These are phyloP conservation scores for Gilbertella persicaria DNA, from an alignment of 371 early-diverging fungal species.

Conservation along the genomic window DNA sequence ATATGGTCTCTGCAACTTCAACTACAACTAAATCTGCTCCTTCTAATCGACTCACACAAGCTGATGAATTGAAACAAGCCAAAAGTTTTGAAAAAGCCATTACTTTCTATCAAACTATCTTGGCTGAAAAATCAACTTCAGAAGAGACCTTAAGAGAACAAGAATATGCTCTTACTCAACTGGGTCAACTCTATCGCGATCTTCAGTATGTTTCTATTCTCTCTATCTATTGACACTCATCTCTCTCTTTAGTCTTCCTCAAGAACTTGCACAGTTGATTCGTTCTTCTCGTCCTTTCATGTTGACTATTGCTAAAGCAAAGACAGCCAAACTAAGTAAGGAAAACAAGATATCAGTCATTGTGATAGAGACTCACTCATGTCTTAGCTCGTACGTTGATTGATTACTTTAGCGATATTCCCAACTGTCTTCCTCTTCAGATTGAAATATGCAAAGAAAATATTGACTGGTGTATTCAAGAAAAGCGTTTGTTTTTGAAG, in stretches of 20 bases:
- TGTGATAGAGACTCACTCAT: neutral
- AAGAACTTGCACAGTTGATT: slow-evolving; percentile 80
- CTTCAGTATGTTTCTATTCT: slow-evolving; percentile 44
- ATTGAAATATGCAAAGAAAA: slow-evolving; percentile 91
- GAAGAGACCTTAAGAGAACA: slow-evolving; percentile 53
- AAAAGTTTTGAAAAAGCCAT: slow-evolving; percentile 56
- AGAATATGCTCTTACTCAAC: slow-evolving; percentile 61
- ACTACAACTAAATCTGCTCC: slow-evolving; percentile 17
- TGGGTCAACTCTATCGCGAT: slow-evolving; percentile 67
- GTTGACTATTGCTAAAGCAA: slow-evolving; percentile 89
- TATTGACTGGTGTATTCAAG: slow-evolving; percentile 89
- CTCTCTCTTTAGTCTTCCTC: slow-evolving; percentile 59
- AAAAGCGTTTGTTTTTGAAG: slow-evolving; percentile 92
- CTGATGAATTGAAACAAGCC: slow-evolving; percentile 51
- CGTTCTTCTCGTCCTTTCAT: slow-evolving; percentile 80
- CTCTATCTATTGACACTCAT: neutral
- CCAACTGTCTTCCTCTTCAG: slow-evolving; percentile 85
- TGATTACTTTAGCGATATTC: slow-evolving; percentile 88
- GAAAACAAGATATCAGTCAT: neutral
- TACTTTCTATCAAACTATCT: slow-evolving; percentile 53
- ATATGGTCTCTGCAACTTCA: slow-evolving; percentile 16
- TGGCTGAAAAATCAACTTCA: slow-evolving; percentile 33
- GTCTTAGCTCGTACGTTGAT: slow-evolving; percentile 78
- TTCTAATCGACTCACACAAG: slow-evolving; percentile 46
- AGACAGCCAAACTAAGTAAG: slow-evolving; percentile 92